Percentiles rank a stretch among this genome's conserved stretches.
Conservation (phyloP, 2,329 filamentous ascomycete species). For the Aspergillus uvarum region DNA sequence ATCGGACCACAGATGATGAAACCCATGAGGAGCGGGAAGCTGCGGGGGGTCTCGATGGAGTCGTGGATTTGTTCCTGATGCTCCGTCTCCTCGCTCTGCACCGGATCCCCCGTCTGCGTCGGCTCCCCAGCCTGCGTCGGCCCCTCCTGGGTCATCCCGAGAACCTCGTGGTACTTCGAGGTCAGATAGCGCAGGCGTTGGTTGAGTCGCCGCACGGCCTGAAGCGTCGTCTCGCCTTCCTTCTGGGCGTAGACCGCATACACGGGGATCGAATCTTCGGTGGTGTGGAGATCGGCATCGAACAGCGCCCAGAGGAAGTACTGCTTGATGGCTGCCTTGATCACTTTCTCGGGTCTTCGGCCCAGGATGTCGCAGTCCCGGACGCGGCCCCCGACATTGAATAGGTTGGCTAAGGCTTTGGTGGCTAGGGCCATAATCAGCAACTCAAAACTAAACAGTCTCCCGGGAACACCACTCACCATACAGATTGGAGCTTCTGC, state of each 20-base stretch:
- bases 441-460: background rate
- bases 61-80: no score
- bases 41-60: background rate
- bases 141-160: slow-evolving; percentile 5
- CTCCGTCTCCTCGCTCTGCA: background rate
- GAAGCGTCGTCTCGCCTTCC: slow-evolving; percentile 39
- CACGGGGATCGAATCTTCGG: slow-evolving; percentile 41
- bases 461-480: slow-evolving; percentile 30
- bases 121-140: background rate
- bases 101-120: background rate
- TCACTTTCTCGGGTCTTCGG: slow-evolving; percentile 35
- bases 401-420: slow-evolving; percentile 51
- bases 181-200: slow-evolving; percentile 47
- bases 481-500: slow-evolving; percentile 46
- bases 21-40: slow-evolving; percentile 53
- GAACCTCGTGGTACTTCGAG: slow-evolving; percentile 41
- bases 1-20: slow-evolving; percentile 55
- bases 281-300: slow-evolving; percentile 47
- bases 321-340: slow-evolving; percentile 44
- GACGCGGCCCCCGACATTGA: slow-evolving; percentile 52
- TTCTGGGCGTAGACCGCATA: slow-evolving; percentile 48
- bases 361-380: slow-evolving; percentile 50
- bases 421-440: slow-evolving; percentile 40
- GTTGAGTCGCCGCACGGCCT: slow-evolving; percentile 46
- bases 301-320: slow-evolving; percentile 56